Conservation (phyloP, 768 basidiomycete genomes). For the Candolleomyces aberdarensis region DNA sequence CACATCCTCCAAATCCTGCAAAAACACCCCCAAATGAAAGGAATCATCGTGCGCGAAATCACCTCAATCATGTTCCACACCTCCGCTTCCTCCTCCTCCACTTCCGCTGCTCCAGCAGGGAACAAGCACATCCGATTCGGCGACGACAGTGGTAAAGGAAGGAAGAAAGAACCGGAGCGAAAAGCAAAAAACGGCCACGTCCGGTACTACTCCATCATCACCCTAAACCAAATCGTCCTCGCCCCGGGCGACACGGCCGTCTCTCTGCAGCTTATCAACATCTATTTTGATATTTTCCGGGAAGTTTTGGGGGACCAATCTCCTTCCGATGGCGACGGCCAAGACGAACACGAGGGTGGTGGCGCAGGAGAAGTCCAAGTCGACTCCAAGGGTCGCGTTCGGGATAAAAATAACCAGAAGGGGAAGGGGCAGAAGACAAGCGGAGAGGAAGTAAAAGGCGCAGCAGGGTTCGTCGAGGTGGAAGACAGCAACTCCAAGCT, state of each 20-base stretch:
- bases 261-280: conserved; percentile 74
- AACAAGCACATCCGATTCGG: conserved; percentile 54
- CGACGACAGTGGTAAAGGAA: conserved; percentile 31
- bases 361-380: conserved; percentile 25
- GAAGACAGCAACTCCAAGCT: conserved; percentile 80
- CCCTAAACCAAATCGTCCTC: conserved; percentile 91
- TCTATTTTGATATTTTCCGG: conserved; percentile 94
- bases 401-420: conserved; percentile 18
- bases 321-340: conserved; percentile 27
- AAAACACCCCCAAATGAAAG: conserved; percentile 90
- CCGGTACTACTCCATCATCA: conserved; percentile 89
- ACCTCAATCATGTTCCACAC: conserved; percentile 70
- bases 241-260: conserved; percentile 65
- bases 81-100: conserved; percentile 26
- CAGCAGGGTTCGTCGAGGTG: conserved; percentile 68
- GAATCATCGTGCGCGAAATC: conserved; percentile 84
- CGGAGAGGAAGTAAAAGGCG: conserved; percentile 47
- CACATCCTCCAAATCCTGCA: conserved; percentile 88
- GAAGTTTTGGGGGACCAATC: conserved; percentile 71
- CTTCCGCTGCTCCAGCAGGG: conserved; percentile 23
- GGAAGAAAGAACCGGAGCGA: conserved; percentile 36
- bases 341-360: conserved; percentile 34
- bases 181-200: conserved; percentile 64
- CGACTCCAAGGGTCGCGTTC: conserved; percentile 14
- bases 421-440: conserved; percentile 39